Conservation (phyloP, 352 stramenopile species). For the Phytophthora sp. region DNA sequence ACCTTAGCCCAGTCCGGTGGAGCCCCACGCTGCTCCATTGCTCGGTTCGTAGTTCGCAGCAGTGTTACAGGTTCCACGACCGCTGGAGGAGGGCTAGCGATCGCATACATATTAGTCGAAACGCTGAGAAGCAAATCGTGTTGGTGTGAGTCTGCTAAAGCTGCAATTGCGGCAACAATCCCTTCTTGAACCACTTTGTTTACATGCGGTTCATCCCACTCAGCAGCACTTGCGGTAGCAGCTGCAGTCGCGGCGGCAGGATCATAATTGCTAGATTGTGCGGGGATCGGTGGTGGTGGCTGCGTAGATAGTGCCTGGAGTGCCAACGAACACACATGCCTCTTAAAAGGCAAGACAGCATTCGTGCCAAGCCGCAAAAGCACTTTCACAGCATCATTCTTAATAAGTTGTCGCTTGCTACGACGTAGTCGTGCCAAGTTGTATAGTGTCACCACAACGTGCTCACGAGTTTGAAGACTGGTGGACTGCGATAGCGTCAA, state of each 20-base stretch:
- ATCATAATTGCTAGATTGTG: slow-evolving; percentile 22
- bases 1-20: slow-evolving; percentile 66
- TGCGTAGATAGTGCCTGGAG: slow-evolving; percentile 66
- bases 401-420: slow-evolving; percentile 71
- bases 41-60: slow-evolving; percentile 32
- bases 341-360: slow-evolving; percentile 51
- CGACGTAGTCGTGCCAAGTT: slow-evolving; percentile 65
- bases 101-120: slow-evolving; percentile 26
- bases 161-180: slow-evolving; percentile 66
- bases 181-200: slow-evolving; percentile 74
- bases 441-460: slow-evolving; percentile 71
- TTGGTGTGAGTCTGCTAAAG: slow-evolving; percentile 66
- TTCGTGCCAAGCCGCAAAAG: slow-evolving; percentile 58
- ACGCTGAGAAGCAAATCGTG: slow-evolving; percentile 54
- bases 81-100: slow-evolving; percentile 9
- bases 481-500: slow-evolving; percentile 61
- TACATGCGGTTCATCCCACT: slow-evolving; percentile 50
- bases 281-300: slow-evolving; percentile 18
- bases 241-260: slow-evolving; percentile 8
- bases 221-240: slow-evolving; percentile 8
- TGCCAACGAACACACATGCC: slow-evolving; percentile 68
- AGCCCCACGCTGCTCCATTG: slow-evolving; percentile 54
- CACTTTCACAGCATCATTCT: slow-evolving; percentile 80
- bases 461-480: slow-evolving; percentile 56
- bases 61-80: slow-evolving; percentile 23